Evolutionary conservation across 2,329 filamentous ascomycete genomes (phyloP).

Genomic region (Exophiala aquamarina): DNA sequence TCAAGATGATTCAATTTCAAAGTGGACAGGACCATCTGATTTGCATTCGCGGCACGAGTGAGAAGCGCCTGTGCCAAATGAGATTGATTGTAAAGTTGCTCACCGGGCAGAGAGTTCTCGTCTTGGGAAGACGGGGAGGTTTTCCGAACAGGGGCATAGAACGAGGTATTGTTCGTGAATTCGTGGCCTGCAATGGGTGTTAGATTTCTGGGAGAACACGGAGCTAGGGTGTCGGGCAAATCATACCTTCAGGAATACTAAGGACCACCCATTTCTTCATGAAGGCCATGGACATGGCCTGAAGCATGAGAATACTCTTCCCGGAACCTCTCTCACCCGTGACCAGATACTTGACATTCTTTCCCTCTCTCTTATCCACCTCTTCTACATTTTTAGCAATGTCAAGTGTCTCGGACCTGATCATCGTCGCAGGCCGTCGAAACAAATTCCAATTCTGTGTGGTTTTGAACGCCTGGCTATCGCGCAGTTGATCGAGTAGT

Average conservation of each 20-base stretch:
- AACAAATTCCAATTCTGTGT: slow-evolving; percentile 89
- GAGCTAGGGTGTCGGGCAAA: slow-evolving; percentile 18
- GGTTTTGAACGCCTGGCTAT: slow-evolving; percentile 86
- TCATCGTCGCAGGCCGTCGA: slow-evolving; percentile 72
- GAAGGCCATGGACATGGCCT: slow-evolving; percentile 79
- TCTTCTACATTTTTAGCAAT: slow-evolving; percentile 64
- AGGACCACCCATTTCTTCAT: slow-evolving; percentile 86
- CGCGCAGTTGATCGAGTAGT: slow-evolving; percentile 75
- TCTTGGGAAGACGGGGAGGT: no score
- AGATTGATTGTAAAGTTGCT: slow-evolving; percentile 72
- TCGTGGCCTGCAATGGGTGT: slow-evolving; percentile 64
- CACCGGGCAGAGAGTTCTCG: slow-evolving; percentile 3
- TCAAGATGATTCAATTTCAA: slow-evolving; percentile 48
- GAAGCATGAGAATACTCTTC: slow-evolving; percentile 83
- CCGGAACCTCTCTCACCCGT: slow-evolving; percentile 73
- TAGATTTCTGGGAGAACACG: not conserved
- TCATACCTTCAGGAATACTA: slow-evolving; percentile 80
- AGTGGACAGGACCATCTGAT: slow-evolving; percentile 61
- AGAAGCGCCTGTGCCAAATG: slow-evolving; percentile 74
- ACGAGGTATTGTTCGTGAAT: slow-evolving; percentile 74
- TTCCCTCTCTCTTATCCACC: slow-evolving; percentile 43
- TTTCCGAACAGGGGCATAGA: slow-evolving; percentile 68
- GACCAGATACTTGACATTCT: slow-evolving; percentile 60
- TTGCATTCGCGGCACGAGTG: slow-evolving; percentile 69
- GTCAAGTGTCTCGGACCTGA: slow-evolving; percentile 75